phyloP scores from a whole-genome alignment of 441 rosid species.

The California macrophylla region DNA sequence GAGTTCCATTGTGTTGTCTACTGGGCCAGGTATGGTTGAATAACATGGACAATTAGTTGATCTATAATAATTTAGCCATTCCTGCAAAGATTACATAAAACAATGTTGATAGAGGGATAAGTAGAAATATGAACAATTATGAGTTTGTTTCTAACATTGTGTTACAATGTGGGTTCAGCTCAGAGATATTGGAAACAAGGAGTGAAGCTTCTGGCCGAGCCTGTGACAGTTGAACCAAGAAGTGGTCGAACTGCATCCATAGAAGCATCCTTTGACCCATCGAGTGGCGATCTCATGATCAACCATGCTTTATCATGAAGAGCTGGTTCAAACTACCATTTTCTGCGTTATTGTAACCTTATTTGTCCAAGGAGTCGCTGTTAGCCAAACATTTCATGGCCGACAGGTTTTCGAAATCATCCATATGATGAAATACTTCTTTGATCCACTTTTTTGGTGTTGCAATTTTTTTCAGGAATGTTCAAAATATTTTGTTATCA shows the following conservation, averaged over 20 bases:
- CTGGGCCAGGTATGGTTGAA: conserved; percentile 58
- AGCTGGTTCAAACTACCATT: not conserved
- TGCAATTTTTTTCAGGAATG: too few relatives aligned
- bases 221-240: conserved; percentile 35
- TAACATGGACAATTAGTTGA: not conserved
- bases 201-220: conserved; percentile 64
- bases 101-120: not conserved
- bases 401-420: not conserved
- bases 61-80: not conserved
- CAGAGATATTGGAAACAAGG: conserved; percentile 84
- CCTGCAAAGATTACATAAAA: not conserved
- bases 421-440: not conserved
- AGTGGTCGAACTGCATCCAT: conserved; percentile 22
- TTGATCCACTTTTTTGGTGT: too few relatives aligned
- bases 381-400: not conserved
- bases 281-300: conserved; percentile 46
- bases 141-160: not conserved
- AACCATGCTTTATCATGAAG: conserved; percentile 32
- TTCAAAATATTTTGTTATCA: too few relatives aligned
- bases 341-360: not conserved
- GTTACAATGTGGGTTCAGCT: conserved; percentile 29
- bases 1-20: conserved; percentile 41
- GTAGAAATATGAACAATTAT: not conserved
- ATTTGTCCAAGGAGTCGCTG: not conserved
- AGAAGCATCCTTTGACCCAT: conserved; percentile 60